Base-by-base conservation (phyloP, 306 rosid species). In the Cucurbita pepo region DNA sequence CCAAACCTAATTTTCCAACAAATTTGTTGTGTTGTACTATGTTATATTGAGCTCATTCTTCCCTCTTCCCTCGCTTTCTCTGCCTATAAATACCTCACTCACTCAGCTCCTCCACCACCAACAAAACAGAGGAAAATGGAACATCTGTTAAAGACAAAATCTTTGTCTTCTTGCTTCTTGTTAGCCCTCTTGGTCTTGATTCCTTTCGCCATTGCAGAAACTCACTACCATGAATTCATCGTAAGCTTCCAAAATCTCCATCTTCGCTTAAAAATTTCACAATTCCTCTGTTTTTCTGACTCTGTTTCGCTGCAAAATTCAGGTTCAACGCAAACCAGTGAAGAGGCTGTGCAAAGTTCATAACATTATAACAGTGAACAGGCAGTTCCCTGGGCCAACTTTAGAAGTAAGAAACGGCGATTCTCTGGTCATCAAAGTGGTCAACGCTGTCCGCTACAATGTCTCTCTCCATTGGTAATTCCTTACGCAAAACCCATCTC, bases 281-380 rank as follows among this genome's bases (percentile, higher is more conserved):
- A 5, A 13, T n/a, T 54, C 19, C 30, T 16, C 58, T 54, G 11
- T 54, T 54, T 40, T 40, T 40, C 8, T 54, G 10, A 6, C 25
- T 16, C 8, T 54, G 11, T 6, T 18, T n/a, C 3, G 55, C 41
- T 55, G 64, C 12, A 21, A 56, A 56, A 7, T 75, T 71, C 76
- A 88, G 94, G 76, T 87, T 69, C 84, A 80, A 84, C 79, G 77
- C 4, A 60, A 38, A 22, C 82, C 91, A 36, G 93, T 87, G 87
- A 89, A 74, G 89, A 88, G 97, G 89, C 90, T 91, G 83, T 91
- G 97, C 90, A 88, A 71, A 82, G 85, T 85, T 21, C 88, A 81
- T n/a, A 88, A 48, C 54, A 80, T 81, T 38, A 78, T 88, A 73
- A 91, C 97, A 21, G 87, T 91, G 22, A 91, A 91, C 52, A 94